Evolutionary conservation across 2,329 filamentous ascomycete genomes (phyloP), one percentile per base, ranked within the genome.

Genomic region (Aspergillus sergii): DNA sequence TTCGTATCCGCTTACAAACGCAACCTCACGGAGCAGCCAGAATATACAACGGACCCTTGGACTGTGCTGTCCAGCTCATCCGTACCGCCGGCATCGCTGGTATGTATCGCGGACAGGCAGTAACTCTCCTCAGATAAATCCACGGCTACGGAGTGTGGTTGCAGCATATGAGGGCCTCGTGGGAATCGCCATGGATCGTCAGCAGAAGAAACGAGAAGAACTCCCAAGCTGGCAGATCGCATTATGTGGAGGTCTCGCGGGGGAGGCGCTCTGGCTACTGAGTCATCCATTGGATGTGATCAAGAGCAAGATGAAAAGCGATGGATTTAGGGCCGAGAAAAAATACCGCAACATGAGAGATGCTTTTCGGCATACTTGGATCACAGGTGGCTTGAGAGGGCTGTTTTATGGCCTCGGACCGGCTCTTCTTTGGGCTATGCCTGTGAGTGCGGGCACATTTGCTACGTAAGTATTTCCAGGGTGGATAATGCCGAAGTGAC

Each of bases 221-320:
- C 86, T 97, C 36, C 86, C 92, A 11, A 88, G 86, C 45, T 89
- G 88, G 79, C 96, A 96, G 80, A 87, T 97, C 46, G 94, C 94
- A 7, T 79, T 91, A 14, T 97, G 97, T 76, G 94, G 94, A 60
- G 94, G 94, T n/a, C 78, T 97, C 34, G 94, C 94, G 0, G 94
- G 94, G 66, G 94, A 97, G 83, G 91, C 89, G 60, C 85, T 98
- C 61, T 98, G 94, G 94, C 82, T 97, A 58, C 85, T 85, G 21
- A 96, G 91, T 74, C 97, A 98, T 80, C 94, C 94, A 21, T 90
- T 97, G 66, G 94, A 98, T 80, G 93, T 97, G 26, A 80, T 97
- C 79, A 97, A 98, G 90, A 96, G 92, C 80, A 97, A 96, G 86
- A 97, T 97, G 94, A 94, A 98, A 86, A 96, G 89, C 59, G 94